phyloP scores from a whole-genome alignment of 1,284 basidiomycete species.

The Athelia psychrophila region DNA sequence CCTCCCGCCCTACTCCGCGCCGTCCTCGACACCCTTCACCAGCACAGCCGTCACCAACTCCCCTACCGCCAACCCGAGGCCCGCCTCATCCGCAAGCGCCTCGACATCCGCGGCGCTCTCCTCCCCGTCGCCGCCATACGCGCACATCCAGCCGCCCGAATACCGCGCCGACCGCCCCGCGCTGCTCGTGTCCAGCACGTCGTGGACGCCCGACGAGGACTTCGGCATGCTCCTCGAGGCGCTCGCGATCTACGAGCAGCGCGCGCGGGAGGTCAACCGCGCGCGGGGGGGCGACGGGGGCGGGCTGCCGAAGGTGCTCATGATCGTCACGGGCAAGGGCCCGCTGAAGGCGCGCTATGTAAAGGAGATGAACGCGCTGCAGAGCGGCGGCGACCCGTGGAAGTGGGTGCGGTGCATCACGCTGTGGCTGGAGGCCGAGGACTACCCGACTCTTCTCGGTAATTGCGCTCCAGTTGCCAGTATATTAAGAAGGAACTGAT shows the following conservation, averaged over 20 bases:
- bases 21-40: constrained; percentile 68
- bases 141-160: constrained; percentile 35
- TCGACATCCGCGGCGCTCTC: constrained; percentile 3
- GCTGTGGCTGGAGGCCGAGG: constrained; percentile 83
- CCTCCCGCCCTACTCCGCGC: constrained; percentile 39
- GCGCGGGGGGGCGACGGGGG: constrained; percentile 13
- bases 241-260: constrained; percentile 64
- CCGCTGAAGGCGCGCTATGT: constrained; percentile 78
- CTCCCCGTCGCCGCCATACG: constrained; percentile 3
- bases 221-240: constrained; percentile 83
- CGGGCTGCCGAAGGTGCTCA: constrained; percentile 70
- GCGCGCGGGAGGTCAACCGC: constrained; percentile 39
- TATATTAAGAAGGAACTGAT: no score
- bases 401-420: constrained; percentile 81
- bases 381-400: constrained; percentile 59
- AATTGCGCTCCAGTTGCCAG: no score
- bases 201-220: constrained; percentile 98
- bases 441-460: constrained; percentile 87
- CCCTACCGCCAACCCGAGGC: no score
- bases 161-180: constrained; percentile 76
- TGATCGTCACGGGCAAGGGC: constrained; percentile 93
- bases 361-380: constrained; percentile 50
- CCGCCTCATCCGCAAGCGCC: no score
- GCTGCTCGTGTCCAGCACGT: constrained; percentile 88
- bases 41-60: constrained; percentile 10